phyloP scores from a whole-genome alignment of 2,329 filamentous ascomycete species.

The Acrocalymma vagum region DNA sequence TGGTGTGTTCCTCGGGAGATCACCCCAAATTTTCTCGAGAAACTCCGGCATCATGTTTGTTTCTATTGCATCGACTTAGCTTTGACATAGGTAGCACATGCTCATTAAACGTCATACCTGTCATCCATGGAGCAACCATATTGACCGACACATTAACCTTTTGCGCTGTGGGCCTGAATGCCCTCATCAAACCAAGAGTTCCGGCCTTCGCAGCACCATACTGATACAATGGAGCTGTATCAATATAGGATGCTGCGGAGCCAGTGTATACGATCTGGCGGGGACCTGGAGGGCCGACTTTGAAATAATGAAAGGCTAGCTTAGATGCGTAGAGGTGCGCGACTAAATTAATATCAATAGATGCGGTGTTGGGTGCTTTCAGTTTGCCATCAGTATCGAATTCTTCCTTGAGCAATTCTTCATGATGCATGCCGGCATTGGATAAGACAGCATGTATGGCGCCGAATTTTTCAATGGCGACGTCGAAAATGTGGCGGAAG shows the following conservation, averaged over 20 bases:
- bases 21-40: conserved; percentile 8
- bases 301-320: conserved; percentile 12
- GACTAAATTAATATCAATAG: conserved; percentile 15
- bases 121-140: conserved; percentile 19
- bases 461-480: conserved; percentile 5
- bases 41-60: conserved; percentile 9
- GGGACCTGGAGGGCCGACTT: background rate
- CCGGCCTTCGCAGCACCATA: conserved; percentile 18
- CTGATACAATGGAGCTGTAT: conserved; percentile 15
- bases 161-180: conserved; percentile 4
- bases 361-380: conserved; percentile 7
- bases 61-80: conserved; percentile 1
- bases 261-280: conserved; percentile 16
- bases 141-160: conserved; percentile 12
- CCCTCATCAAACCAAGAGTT: conserved; percentile 12
- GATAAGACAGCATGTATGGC: conserved; percentile 15
- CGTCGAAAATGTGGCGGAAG: conserved; percentile 3
- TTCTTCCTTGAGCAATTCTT: conserved; percentile 10
- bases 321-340: conserved; percentile 15
- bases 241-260: conserved; percentile 14
- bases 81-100: too few relatives aligned
- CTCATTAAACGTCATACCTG: conserved; percentile 3
- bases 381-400: conserved; percentile 14
- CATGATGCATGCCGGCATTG: conserved; percentile 15
- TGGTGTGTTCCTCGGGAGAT: conserved; percentile 9